Evolutionary conservation across 2,329 filamentous ascomycete species (phyloP).

Genomic region (Plenodomus lindquistii): DNA sequence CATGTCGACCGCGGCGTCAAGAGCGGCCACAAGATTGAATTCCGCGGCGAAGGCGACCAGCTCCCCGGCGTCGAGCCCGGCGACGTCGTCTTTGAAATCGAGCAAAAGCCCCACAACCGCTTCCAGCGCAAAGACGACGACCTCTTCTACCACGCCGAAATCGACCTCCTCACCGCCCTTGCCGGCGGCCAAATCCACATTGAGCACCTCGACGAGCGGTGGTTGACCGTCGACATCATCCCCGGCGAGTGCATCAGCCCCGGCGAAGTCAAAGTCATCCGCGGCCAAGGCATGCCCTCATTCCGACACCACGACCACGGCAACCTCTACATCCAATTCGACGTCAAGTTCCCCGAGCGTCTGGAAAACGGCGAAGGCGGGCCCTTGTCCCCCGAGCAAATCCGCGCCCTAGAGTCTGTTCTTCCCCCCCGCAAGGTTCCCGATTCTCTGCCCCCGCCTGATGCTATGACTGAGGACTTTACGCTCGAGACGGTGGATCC

Average conservation of each 20-base stretch:
- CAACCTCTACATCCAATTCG: slow-evolving; percentile 96
- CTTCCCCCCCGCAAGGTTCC: slow-evolving; percentile 71
- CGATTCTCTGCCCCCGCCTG: slow-evolving; percentile 70
- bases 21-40: slow-evolving; percentile 94
- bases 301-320: slow-evolving; percentile 92
- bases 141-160: slow-evolving; percentile 90
- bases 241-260: slow-evolving; percentile 94
- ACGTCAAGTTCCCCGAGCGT: slow-evolving; percentile 86
- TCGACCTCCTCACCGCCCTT: slow-evolving; percentile 92
- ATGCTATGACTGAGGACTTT: slow-evolving; percentile 90
- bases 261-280: slow-evolving; percentile 89
- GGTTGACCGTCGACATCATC: slow-evolving; percentile 89
- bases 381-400: slow-evolving; percentile 64
- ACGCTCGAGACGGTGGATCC: slow-evolving; percentile 83
- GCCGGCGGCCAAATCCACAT: slow-evolving; percentile 89
- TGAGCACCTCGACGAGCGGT: slow-evolving; percentile 96
- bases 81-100: slow-evolving; percentile 97
- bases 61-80: slow-evolving; percentile 89
- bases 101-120: slow-evolving; percentile 95
- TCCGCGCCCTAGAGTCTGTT: slow-evolving; percentile 79
- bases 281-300: slow-evolving; percentile 97
- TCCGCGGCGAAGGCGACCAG: slow-evolving; percentile 95
- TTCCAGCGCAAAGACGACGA: slow-evolving; percentile 98
- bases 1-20: slow-evolving; percentile 95
- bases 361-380: slow-evolving; percentile 50